Evolutionary conservation across 345 rosid species (phyloP).

Genomic region (Eutrema yunnanense): DNA sequence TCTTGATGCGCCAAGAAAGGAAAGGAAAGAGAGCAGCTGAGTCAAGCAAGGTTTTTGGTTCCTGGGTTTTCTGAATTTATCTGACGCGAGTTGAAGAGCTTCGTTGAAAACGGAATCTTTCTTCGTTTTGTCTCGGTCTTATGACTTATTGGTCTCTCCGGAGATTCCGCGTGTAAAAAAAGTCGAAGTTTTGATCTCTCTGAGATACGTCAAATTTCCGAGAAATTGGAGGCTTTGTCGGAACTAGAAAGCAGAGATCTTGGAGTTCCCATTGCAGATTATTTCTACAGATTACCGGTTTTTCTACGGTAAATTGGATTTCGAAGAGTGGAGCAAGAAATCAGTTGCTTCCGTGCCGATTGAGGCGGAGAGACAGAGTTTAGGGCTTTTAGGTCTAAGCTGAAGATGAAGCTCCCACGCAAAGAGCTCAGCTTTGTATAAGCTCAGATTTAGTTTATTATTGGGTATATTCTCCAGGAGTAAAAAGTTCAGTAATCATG

Average conservation of each 20-base stretch:
- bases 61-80: not conserved
- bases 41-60: slow-evolving; percentile 7
- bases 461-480: not conserved
- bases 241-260: slow-evolving; percentile 24
- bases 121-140: not conserved
- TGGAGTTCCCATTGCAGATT: slow-evolving; percentile 17
- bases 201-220: not conserved
- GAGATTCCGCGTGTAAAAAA: slow-evolving; percentile 24
- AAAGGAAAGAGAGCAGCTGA: not conserved
- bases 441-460: slow-evolving; percentile 18
- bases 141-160: slow-evolving; percentile 8
- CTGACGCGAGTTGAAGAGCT: not conserved
- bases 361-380: not conserved
- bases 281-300: not conserved
- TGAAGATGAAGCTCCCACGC: slow-evolving; percentile 16
- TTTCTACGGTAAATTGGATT: slow-evolving; percentile 1
- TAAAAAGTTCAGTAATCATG: slow-evolving; percentile 40
- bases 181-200: slow-evolving; percentile 14
- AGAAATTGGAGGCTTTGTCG: slow-evolving; percentile 15
- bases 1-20: slow-evolving; percentile 6
- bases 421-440: slow-evolving; percentile 25
- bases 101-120: slow-evolving; percentile 19
- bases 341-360: not conserved
- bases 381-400: slow-evolving; percentile 1
- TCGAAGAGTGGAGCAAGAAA: slow-evolving; percentile 8